Evolutionary conservation across 129 eudicot genomes (phyloP).

Genomic region (Heracleum sosnowskyi): DNA sequence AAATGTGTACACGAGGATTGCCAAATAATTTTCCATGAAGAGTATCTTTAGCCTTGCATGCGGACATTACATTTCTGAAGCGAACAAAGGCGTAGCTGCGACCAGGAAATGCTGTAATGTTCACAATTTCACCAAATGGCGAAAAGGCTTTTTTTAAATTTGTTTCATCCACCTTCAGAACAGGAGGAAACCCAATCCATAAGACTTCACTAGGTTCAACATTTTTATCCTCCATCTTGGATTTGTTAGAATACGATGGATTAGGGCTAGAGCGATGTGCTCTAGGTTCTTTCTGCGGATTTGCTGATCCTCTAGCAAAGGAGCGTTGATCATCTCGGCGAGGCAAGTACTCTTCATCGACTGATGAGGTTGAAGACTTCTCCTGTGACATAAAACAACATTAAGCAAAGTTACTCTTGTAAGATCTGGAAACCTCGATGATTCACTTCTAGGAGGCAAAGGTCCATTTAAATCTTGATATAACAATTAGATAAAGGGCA

Average conservation of each 20-base stretch:
- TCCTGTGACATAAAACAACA: conserved; percentile 43
- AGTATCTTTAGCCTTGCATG: conserved; percentile 66
- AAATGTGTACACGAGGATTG: conserved; percentile 83
- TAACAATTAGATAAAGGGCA: neutral
- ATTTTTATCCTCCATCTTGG: conserved; percentile 32
- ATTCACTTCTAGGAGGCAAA: neutral
- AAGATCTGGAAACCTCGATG: neutral
- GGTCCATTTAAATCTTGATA: neutral
- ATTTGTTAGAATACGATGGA: conserved; percentile 28
- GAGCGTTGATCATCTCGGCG: conserved; percentile 50
- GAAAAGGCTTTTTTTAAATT: conserved; percentile 59
- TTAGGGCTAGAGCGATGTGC: conserved; percentile 40
- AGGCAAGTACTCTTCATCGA: conserved; percentile 41
- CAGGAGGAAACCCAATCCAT: conserved; percentile 85
- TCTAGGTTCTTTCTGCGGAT: conserved; percentile 49
- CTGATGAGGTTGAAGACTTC: conserved; percentile 44
- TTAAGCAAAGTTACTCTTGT: conserved; percentile 20
- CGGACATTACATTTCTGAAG: conserved; percentile 43
- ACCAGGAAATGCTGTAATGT: conserved; percentile 71
- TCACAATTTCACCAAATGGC: conserved; percentile 83
- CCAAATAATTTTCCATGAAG: conserved; percentile 79
- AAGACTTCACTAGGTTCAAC: conserved; percentile 79
- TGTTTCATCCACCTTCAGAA: conserved; percentile 60
- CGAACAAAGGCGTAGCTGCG: conserved; percentile 76
- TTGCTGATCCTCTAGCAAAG: conserved; percentile 35